phyloP scores from a whole-genome alignment of 306 rosid species.

The Sophora flavescens region DNA sequence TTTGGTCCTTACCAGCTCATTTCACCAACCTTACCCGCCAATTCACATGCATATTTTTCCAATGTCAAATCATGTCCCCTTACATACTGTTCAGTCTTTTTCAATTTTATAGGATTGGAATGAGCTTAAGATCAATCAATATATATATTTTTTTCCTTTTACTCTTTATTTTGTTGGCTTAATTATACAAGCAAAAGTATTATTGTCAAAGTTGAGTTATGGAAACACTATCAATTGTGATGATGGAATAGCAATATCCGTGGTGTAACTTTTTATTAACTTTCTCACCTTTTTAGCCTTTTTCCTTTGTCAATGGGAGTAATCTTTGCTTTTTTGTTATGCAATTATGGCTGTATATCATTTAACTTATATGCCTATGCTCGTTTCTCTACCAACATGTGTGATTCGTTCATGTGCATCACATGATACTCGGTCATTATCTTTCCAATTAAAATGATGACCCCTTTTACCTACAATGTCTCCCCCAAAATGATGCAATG shows the following conservation, averaged over 20 bases:
- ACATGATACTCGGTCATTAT: conserved; percentile 51
- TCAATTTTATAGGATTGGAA: conserved; percentile 73
- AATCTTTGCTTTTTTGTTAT: conserved; percentile 58
- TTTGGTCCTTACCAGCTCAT: conserved; percentile 43
- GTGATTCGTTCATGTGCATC: conserved; percentile 65
- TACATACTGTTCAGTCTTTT: conserved; percentile 62
- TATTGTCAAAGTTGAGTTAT: conserved; percentile 70
- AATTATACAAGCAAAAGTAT: conserved; percentile 70
- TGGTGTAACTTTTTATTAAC: conserved; percentile 60
- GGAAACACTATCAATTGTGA: conserved; percentile 60
- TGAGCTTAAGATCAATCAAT: conserved; percentile 45
- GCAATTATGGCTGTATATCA: conserved; percentile 55
- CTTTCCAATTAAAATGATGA: conserved; percentile 61
- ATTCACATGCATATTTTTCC: conserved; percentile 54
- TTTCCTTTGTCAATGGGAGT: conserved; percentile 62
- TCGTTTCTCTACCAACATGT: conserved; percentile 48
- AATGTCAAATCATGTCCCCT: conserved; percentile 56
- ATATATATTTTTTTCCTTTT: conserved; percentile 37
- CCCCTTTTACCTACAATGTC: conserved; percentile 51
- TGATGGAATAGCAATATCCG: conserved; percentile 61
- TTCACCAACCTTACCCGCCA: conserved; percentile 50
- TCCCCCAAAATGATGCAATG: conserved; percentile 48
- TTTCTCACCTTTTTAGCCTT: conserved; percentile 46
- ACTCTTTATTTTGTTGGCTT: conserved; percentile 52
- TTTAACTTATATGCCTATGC: conserved; percentile 51